Evolutionary conservation across 768 basidiomycete species (phyloP), one percentile per base, ranked within the genome.

Genomic region (Gelatoporia subvermispora): DNA sequence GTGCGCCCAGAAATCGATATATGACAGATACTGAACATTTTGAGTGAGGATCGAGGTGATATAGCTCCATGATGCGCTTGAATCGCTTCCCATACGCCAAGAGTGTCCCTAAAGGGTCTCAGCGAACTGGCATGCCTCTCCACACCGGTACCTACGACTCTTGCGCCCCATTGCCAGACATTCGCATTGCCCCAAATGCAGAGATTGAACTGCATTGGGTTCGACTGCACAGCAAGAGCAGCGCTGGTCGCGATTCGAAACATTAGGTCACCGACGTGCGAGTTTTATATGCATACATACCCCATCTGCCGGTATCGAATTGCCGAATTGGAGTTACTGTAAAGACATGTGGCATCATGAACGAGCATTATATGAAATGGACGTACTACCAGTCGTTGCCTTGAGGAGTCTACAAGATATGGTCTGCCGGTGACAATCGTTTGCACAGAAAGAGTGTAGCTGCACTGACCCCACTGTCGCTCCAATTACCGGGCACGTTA

Each of bases 81-180:
- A 62, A 59, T 77, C 77, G 20, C 69, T 68, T n/a, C 73, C 67
- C 66, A 79, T 72, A 52, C 77, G 70, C 77, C 77, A 78, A 0
- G 74, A 75, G 55, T 78, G 77, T 13, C 77, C 76, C 75, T 77
- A 36, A 7, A 8, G 13, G 2, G 16, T 20, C 18, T 8, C 11
- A 37, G 10, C 39, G 22, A 46, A 11, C 28, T 31, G 28, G 28
- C 7, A 13, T 31, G 5, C 28, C 7, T 13, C 13, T 7, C 28
- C 13, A 31, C 28, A 17, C n/a, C 24, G 5, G 21, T 9, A 62
- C 64, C 25, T 59, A 76, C 75, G 54, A 78, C 78, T 45, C 71
- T 69, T 13, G 74, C 71, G n/a, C 79, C 79, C 79, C 78, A 81
- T 9, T 69, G 64, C 78, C 78, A 80, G 10, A 79, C 78, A 46